A percentile compares a stretch with the other conserved stretches of the same genome.
Conservation (phyloP, 2,329 filamentous ascomycete genomes). For the Fonsecaea nubica region DNA sequence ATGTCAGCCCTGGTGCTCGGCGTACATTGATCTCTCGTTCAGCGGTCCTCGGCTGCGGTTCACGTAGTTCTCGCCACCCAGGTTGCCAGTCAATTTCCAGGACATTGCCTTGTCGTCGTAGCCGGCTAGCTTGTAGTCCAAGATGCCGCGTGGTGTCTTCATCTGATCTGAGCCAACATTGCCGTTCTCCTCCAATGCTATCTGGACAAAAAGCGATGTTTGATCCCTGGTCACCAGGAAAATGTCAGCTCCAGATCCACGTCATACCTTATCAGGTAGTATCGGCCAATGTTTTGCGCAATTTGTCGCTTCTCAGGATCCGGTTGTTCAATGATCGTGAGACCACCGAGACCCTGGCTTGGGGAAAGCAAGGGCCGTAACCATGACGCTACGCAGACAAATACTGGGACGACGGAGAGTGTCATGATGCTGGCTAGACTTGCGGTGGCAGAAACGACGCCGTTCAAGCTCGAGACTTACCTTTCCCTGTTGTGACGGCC, state of each 20-base stretch:
- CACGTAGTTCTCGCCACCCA: conserved; percentile 62
- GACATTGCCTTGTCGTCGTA: conserved; percentile 45
- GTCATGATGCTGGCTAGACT: not conserved
- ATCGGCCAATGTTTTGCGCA: conserved; percentile 16
- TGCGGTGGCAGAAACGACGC: not conserved
- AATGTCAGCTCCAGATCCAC: not conserved
- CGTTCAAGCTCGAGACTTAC: not conserved
- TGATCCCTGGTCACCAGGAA: conserved; percentile 71
- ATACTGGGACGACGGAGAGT: not conserved
- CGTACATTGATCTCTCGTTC: conserved; percentile 64
- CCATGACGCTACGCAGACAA: not conserved
- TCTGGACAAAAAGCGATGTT: conserved; percentile 72
- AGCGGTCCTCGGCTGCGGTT: conserved; percentile 61
- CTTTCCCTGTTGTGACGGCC: not conserved
- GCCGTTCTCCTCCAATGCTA: conserved; percentile 73
- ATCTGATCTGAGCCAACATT: conserved; percentile 65
- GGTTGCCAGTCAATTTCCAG: conserved; percentile 67
- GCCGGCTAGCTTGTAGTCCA: conserved; percentile 53
- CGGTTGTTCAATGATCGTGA: conserved; percentile 21
- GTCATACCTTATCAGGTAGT: not conserved
- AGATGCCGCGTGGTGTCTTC: conserved; percentile 66
- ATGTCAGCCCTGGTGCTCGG: conserved; percentile 63
- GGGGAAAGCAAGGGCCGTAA: not conserved
- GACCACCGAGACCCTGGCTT: not conserved
- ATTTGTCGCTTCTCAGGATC: conserved; percentile 17